Percentiles rank a stretch among this genome's conserved stretches.
Evolutionary conservation across 768 basidiomycete species (phyloP).

Genomic region (Leucosporidium scottii): DNA sequence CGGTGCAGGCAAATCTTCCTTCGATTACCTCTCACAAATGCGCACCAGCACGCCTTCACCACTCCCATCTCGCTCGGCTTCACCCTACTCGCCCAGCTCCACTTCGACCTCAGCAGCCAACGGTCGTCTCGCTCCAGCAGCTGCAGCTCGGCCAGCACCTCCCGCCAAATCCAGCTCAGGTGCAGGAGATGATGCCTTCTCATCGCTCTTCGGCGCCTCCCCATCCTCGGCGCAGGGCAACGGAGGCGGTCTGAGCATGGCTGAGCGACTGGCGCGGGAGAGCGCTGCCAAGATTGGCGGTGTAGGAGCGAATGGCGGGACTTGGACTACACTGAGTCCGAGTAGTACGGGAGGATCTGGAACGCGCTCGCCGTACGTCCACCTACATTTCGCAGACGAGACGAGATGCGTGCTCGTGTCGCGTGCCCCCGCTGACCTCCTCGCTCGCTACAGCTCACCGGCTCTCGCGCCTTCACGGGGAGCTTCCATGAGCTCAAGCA

Average conservation of each 20-base stretch:
- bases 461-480: neutral
- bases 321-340: neutral
- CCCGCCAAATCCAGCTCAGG: neutral
- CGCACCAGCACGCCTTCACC: neutral
- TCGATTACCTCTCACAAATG: slow-evolving; percentile 28
- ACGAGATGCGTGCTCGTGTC: too few species aligned
- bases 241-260: slow-evolving; percentile 13
- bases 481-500: neutral
- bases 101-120: neutral
- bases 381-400: neutral
- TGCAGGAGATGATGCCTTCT: slow-evolving; percentile 25
- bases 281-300: neutral
- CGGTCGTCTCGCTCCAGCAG: neutral
- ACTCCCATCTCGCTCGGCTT: neutral
- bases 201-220: slow-evolving; percentile 25
- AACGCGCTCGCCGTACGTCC: neutral
- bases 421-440: too few species aligned
- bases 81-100: neutral
- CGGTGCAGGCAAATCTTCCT: neutral
- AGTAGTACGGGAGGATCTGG: neutral
- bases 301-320: neutral
- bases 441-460: neutral
- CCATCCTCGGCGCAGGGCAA: neutral
- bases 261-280: slow-evolving; percentile 13
- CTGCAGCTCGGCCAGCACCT: neutral